Base-by-base conservation (phyloP, 306 rosid genomes). In the Urtica urens region DNA sequence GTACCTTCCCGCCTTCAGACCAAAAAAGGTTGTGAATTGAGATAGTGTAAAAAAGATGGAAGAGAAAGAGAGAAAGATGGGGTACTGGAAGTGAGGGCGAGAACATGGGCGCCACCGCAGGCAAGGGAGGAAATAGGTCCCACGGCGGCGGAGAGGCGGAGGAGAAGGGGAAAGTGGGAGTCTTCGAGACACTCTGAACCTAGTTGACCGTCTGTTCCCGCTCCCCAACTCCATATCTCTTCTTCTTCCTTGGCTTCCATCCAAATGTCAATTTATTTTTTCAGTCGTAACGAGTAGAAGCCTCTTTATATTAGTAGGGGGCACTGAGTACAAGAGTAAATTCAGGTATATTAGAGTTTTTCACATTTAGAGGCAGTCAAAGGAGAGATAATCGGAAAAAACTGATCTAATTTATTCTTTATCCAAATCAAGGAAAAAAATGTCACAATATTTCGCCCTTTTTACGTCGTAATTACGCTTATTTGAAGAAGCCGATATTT, bases 141-240 rank as follows among this genome's bases (percentile, higher is more conserved):
- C n/a, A 13, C 2, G 49, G 49, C 27, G 13, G 48, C 49, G 56
- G 70, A 28, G 31, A 62, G 34, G n/a, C 2, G 73, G 34, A 82
- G 72, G 51, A 72, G 79, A 47, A 66, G 95, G 37, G 99, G 99
- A 30, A 69, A 28, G 49, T 35, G 59, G 31, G 79, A 74, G 43
- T 84, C 99, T 2, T 79, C 72, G 51, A 75, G 82, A 19, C 14
- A 60, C 5, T 58, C 72, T 1, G 80, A 81, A 34, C 87, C 80
- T 18, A 85, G 78, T 46, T 90, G 97, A 20, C 85, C 92, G 24
- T 90, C 95, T 0, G 92, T 85, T 64, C 99, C 95, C 21, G 99
- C 99, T 27, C 99, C 99, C 94, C 95, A 85, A 75, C 94, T 81
- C 99, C 95, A 81, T 44, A 84, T 17, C 55, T 67, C 54, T 18